phyloP scores from a whole-genome alignment of 2,329 filamentous ascomycete species.

The Cladosporium sphaerospermum region DNA sequence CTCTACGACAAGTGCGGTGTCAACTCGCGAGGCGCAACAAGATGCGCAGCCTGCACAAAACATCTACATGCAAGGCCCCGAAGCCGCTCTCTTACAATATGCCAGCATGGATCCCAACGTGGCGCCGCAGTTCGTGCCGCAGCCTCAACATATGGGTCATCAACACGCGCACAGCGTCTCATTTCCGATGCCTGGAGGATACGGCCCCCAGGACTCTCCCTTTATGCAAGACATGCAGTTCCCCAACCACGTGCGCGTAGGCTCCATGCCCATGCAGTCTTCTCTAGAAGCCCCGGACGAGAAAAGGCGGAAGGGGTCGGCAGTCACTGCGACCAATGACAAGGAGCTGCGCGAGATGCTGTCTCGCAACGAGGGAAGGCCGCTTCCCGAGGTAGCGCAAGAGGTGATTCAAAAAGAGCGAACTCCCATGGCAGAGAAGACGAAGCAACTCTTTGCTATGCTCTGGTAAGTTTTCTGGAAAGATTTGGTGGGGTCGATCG shows the following conservation, averaged over 20 bases:
- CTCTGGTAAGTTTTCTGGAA: slow-evolving; percentile 60
- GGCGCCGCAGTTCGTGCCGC: slow-evolving; percentile 8
- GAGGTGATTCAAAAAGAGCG: slow-evolving; percentile 74
- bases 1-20: slow-evolving; percentile 30
- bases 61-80: slow-evolving; percentile 21
- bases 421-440: slow-evolving; percentile 74
- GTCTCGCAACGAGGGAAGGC: slow-evolving; percentile 60
- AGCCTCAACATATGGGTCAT: slow-evolving; percentile 17
- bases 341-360: slow-evolving; percentile 73
- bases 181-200: slow-evolving; percentile 20
- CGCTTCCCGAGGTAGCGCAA: slow-evolving; percentile 63
- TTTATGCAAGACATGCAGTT: slow-evolving; percentile 24
- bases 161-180: slow-evolving; percentile 18
- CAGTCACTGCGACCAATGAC: slow-evolving; percentile 72
- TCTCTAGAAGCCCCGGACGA: slow-evolving; percentile 33
- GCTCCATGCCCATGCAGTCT: slow-evolving; percentile 22
- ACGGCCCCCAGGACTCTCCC: slow-evolving; percentile 21
- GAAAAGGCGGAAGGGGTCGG: slow-evolving; percentile 49
- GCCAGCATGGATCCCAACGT: slow-evolving; percentile 19
- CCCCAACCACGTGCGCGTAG: slow-evolving; percentile 21
- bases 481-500: not conserved
- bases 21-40: slow-evolving; percentile 23
- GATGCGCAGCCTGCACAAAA: slow-evolving; percentile 18
- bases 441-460: slow-evolving; percentile 83
- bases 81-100: slow-evolving; percentile 28